A percentile compares a stretch with the other conserved stretches of the same genome.
Evolutionary conservation across 352 stramenopile species (phyloP).

Genomic region (Phytopythium aichiense): DNA sequence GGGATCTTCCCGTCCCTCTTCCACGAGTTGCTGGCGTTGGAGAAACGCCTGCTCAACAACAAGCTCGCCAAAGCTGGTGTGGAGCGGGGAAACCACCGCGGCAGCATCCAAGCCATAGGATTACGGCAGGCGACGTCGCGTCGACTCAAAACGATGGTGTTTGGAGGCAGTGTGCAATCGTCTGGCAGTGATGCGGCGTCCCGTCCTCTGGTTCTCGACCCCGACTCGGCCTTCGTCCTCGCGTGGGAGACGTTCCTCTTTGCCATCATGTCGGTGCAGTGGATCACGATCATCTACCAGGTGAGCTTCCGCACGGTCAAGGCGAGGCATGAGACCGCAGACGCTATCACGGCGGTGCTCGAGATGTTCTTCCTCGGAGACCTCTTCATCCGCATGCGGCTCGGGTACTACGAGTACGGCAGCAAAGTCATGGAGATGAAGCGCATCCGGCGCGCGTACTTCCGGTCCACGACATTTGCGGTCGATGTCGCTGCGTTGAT

Average conservation of each 20-base stretch:
- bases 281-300: constrained; percentile 33
- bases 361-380: constrained; percentile 43
- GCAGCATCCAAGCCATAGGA: not conserved
- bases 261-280: constrained; percentile 41
- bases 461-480: constrained; percentile 29
- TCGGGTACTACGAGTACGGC: constrained; percentile 44
- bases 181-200: not conserved
- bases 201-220: constrained; percentile 15
- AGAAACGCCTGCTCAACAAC: constrained; percentile 33
- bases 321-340: constrained; percentile 14
- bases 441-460: constrained; percentile 30
- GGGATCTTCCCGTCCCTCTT: constrained; percentile 42
- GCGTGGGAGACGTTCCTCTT: constrained; percentile 44
- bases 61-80: constrained; percentile 34
- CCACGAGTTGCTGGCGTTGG: constrained; percentile 36
- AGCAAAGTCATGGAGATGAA: constrained; percentile 47
- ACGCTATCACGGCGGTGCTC: constrained; percentile 25
- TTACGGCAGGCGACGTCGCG: not conserved
- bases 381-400: constrained; percentile 32
- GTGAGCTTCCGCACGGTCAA: constrained; percentile 35
- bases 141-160: not conserved
- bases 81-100: constrained; percentile 10
- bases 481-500: constrained; percentile 36
- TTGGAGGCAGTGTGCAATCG: not conserved
- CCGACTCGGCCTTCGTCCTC: constrained; percentile 27